Percentiles rank a stretch among this genome's conserved stretches.
Conservation (phyloP, 2,329 filamentous ascomycete genomes). For the Pseudocercospora vitis region DNA sequence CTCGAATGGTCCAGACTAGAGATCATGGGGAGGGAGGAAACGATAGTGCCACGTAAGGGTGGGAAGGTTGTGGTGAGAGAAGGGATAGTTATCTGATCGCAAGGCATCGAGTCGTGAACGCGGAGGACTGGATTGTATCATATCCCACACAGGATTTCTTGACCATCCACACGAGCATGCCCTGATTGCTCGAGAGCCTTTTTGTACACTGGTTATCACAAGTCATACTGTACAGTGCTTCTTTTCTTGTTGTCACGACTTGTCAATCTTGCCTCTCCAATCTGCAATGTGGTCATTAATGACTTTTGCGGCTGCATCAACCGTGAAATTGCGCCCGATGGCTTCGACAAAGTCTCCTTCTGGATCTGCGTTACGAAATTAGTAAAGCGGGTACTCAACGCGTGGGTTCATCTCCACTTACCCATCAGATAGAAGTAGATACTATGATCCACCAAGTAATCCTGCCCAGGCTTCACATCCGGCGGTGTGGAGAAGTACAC, state of each 20-base stretch:
- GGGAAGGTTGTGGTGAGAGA: too few species aligned
- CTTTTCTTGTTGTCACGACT: constrained; percentile 18
- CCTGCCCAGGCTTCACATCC: constrained; percentile 85
- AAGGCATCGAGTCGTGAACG: too few species aligned
- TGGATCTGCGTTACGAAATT: constrained; percentile 60
- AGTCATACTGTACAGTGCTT: neutral
- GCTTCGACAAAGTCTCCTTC: constrained; percentile 98
- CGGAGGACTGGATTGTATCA: too few species aligned
- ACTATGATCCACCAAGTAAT: constrained; percentile 97
- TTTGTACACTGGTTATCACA: constrained; percentile 4
- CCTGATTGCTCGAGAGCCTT: too few species aligned
- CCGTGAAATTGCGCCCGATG: constrained; percentile 89
- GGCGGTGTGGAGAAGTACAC: constrained; percentile 96
- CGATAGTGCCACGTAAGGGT: too few species aligned
- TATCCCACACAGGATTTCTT: too few species aligned
- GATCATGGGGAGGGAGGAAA: too few species aligned
- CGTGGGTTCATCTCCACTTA: constrained; percentile 41
- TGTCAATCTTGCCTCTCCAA: constrained; percentile 63
- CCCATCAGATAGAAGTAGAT: constrained; percentile 99
- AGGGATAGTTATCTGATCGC: too few species aligned
- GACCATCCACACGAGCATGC: too few species aligned
- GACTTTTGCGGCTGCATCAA: constrained; percentile 77
- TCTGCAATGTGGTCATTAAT: constrained; percentile 84
- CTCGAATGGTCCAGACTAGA: too few species aligned
- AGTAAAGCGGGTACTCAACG: neutral